Percentiles rank a stretch among this genome's conserved stretches.
These are phyloP conservation scores for Talaromyces piceae DNA, from an alignment of 2,329 filamentous ascomycete genomes.

Conservation along the genomic window DNA sequence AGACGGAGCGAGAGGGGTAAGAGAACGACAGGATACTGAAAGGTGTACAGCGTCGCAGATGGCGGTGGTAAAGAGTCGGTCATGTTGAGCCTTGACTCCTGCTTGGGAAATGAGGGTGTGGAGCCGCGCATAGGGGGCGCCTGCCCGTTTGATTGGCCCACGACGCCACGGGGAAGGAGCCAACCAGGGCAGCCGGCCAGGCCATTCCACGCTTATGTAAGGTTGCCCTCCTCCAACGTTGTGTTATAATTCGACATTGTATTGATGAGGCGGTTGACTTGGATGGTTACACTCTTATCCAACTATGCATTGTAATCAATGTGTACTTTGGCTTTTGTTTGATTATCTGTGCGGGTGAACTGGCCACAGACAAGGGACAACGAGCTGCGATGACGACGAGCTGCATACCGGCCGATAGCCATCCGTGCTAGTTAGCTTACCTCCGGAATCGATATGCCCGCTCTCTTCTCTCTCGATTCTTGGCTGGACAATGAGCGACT, in stretches of 20 bases:
- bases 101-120: constrained; percentile 12
- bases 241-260: background rate
- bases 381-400: background rate
- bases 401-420: background rate
- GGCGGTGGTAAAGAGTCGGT: background rate
- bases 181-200: constrained; percentile 2
- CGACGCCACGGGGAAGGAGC: background rate
- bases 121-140: background rate
- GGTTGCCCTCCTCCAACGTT: background rate
- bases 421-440: background rate
- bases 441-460: background rate
- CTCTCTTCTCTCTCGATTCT: background rate
- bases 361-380: no score
- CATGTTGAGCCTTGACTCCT: constrained; percentile 3
- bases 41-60: background rate
- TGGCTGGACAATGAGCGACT: background rate
- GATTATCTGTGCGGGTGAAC: no score
- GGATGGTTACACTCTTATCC: no score
- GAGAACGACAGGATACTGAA: no score
- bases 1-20: background rate
- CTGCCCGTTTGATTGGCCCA: constrained; percentile 2
- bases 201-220: background rate
- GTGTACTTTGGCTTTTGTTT: no score
- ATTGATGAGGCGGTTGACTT: no score
- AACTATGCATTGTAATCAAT: no score